Base-by-base conservation (phyloP, 768 basidiomycete genomes). In the Kwoniella shandongensis region DNA sequence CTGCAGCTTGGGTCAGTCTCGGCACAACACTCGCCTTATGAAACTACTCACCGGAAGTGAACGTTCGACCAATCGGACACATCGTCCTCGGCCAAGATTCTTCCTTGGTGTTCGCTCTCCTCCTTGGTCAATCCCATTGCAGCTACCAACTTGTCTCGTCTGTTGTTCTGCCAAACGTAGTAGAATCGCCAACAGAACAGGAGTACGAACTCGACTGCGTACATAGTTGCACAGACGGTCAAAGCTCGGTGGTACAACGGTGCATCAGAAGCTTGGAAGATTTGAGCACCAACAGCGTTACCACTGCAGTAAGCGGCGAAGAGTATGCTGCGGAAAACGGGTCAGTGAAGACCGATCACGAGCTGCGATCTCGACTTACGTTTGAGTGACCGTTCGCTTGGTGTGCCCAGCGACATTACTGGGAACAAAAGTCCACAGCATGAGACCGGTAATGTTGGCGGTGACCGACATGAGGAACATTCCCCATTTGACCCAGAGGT, bases 331-430 rank as follows among this genome's bases (percentile, higher is more conserved):
- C 36, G 23, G 32, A 18, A 23, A 23, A 18, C 40, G n/a, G 6
- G n/a, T 42, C 40, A 42, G 7, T 17, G n/a, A 46, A 61, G 58
- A n/a, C 44, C 50, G 42, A 62, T 57, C 54, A 68, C 65, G 26
- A 44, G 42, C 22, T 50, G 18, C n/a, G 44, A 32, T 4, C 61
- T 63, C 17, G n/a, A n/a, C n/a, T n/a, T n/a, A n/a, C n/a, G n/a
- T n/a, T n/a, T n/a, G n/a, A n/a, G 60, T 46, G 15, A 66, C 54
- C n/a, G 52, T 61, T 27, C 59, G 62, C 51, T 71, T 71, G n/a
- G 69, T 68, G 22, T 59, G 30, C 2, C 69, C 69, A 8, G 66
- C 63, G 2, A 57, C 49, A 52, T 67, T 68, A 32, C 59, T 61
- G 23, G 54, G 36, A 47, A 71, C 57, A 4, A 71, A 39, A 1